Evolutionary conservation across 1,284 basidiomycete species (phyloP).

Genomic region (Trichosporon inkin): DNA sequence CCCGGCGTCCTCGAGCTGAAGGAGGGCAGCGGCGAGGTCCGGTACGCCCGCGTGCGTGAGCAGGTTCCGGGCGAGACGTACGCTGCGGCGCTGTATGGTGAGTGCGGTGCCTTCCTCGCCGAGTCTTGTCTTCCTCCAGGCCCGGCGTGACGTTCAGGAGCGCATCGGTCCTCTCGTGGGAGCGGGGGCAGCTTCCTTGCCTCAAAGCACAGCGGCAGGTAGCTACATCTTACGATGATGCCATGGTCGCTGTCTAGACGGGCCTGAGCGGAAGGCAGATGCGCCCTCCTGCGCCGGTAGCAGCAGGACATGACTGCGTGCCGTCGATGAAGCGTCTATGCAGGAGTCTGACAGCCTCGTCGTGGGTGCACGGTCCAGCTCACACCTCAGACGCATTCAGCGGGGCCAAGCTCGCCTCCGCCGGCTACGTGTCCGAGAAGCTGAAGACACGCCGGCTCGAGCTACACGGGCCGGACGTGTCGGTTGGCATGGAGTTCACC

Average conservation of each 20-base stretch:
- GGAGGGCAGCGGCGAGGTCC: conserved; percentile 27
- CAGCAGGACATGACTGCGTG: too few species aligned
- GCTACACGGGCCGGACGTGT: conserved; percentile 46
- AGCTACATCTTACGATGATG: too few species aligned
- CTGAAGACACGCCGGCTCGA: conserved; percentile 42
- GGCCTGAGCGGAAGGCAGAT: too few species aligned
- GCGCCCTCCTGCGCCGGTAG: background rate
- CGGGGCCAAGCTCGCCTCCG: conserved; percentile 39
- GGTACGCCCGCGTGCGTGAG: conserved; percentile 38
- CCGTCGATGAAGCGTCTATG: too few species aligned
- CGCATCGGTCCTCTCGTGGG: background rate
- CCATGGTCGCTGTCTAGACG: too few species aligned
- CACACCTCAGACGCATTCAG: conserved; percentile 37
- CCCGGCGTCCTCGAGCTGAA: conserved; percentile 31
- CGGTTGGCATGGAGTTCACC: conserved; percentile 41
- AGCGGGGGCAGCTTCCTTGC: too few species aligned
- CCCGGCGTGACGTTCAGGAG: background rate
- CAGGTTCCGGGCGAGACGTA: conserved; percentile 34
- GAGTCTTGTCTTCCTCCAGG: too few species aligned
- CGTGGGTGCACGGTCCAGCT: conserved; percentile 1
- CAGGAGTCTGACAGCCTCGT: background rate
- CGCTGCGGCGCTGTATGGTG: conserved; percentile 38
- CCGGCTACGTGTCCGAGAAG: conserved; percentile 35
- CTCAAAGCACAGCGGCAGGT: too few species aligned
- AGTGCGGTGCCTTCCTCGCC: conserved; percentile 10